These are phyloP conservation scores for Cladobotryum protrusum DNA, from an alignment of 2,329 filamentous ascomycete species.

Conservation along the genomic window DNA sequence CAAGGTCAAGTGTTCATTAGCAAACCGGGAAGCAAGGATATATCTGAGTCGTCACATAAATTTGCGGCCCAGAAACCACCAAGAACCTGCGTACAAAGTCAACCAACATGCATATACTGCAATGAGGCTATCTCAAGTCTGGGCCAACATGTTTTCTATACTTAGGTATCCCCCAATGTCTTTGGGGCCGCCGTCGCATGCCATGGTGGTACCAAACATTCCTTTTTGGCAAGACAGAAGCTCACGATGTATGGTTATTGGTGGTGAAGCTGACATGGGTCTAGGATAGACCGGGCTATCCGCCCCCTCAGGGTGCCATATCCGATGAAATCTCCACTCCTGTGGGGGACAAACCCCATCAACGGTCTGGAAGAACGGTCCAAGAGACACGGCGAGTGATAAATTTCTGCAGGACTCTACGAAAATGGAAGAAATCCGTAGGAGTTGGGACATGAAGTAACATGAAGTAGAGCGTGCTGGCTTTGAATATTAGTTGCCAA, in stretches of 20 bases:
- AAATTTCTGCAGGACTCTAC: too few relatives aligned
- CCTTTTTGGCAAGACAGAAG: neutral
- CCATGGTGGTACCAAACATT: conserved; percentile 1
- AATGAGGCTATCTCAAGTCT: conserved; percentile 2
- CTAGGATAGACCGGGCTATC: too few relatives aligned
- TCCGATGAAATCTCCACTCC: conserved; percentile 3
- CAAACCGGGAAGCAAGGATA: neutral
- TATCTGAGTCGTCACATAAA: neutral
- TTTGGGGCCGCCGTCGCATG: conserved; percentile 2
- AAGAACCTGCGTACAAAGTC: neutral
- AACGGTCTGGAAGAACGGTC: too few relatives aligned
- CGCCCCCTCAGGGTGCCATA: neutral
- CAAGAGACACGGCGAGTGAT: too few relatives aligned
- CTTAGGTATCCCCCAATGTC: neutral
- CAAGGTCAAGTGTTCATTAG: neutral
- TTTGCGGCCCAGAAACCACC: neutral
- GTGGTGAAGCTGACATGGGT: conserved; percentile 3
- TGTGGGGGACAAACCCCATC: neutral
- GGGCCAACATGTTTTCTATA: neutral
- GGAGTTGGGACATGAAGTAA: too few relatives aligned
- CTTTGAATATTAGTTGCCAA: too few relatives aligned
- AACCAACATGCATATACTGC: neutral
- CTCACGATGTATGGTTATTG: conserved; percentile 3
- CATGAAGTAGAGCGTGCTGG: too few relatives aligned
- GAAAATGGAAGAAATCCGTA: too few relatives aligned